These are phyloP conservation scores for Ziziphus jujuba DNA, from an alignment of 306 rosid species.

Conservation along the genomic window DNA sequence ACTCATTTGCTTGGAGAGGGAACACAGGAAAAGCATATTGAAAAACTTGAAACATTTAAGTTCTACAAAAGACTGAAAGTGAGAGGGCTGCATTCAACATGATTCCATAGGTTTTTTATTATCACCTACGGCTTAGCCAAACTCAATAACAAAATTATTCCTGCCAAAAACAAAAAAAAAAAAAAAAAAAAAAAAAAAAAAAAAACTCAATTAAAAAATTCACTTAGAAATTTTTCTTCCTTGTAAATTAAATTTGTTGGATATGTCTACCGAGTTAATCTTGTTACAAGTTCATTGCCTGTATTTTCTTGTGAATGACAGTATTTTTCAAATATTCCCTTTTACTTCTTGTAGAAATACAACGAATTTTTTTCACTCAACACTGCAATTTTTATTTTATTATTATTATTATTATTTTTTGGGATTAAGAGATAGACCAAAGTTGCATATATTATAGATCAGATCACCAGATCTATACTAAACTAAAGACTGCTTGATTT, in stretches of 20 bases:
- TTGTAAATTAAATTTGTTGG: slow-evolving; percentile 13
- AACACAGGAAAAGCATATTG: not conserved
- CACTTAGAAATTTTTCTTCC: not conserved
- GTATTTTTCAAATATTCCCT: not conserved
- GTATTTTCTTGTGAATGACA: not conserved
- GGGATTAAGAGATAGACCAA: no score
- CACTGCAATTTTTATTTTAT: no score
- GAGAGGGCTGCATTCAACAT: not conserved
- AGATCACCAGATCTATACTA: no score
- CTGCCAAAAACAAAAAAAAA: no score
- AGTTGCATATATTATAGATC: no score
- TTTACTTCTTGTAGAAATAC: not conserved
- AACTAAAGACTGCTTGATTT: no score
- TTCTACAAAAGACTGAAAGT: not conserved
- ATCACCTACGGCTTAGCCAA: not conserved
- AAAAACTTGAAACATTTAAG: not conserved
- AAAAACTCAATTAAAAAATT: no score
- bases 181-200: no score
- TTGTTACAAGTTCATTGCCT: not conserved
- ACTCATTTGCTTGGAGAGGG: not conserved
- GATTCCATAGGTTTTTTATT: not conserved
- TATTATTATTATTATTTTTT: no score
- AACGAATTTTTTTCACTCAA: not conserved
- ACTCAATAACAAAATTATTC: not conserved
- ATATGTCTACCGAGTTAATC: no score